These are phyloP conservation scores for Leccinellum albellum DNA, from an alignment of 768 basidiomycete species.

Conservation along the genomic window DNA sequence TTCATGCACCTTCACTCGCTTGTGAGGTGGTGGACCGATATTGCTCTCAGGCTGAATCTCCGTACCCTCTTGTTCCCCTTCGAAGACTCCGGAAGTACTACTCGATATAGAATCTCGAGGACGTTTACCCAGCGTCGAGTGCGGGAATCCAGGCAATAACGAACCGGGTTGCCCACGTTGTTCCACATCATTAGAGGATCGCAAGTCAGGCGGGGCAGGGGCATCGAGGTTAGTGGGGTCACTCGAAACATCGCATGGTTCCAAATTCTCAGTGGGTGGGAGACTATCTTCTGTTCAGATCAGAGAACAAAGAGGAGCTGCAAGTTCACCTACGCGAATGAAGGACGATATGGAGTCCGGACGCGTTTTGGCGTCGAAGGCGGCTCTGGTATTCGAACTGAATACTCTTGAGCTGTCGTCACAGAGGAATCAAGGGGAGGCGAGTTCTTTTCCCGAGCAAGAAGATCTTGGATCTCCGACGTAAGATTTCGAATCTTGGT, in stretches of 20 bases:
- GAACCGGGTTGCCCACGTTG: conserved; percentile 12
- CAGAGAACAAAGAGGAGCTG: neutral
- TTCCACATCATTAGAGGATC: conserved; percentile 6
- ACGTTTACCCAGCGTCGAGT: conserved; percentile 62
- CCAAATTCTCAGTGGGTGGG: conserved; percentile 15
- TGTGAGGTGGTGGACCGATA: conserved; percentile 47
- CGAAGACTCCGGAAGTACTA: conserved; percentile 39
- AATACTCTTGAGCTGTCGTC: conserved; percentile 8
- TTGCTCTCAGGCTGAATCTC: conserved; percentile 38
- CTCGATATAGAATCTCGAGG: conserved; percentile 50
- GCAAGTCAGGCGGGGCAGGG: conserved; percentile 6
- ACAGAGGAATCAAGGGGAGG: conserved; percentile 10
- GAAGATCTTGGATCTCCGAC: conserved; percentile 33
- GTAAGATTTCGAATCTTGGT: conserved; percentile 36
- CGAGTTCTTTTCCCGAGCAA: conserved; percentile 16
- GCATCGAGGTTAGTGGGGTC: conserved; percentile 20
- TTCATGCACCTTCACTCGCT: conserved; percentile 42
- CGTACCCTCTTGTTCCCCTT: conserved; percentile 39
- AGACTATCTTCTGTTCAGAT: conserved; percentile 21
- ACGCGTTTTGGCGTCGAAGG: conserved; percentile 35
- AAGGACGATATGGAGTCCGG: conserved; percentile 26
- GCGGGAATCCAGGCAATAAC: conserved; percentile 37
- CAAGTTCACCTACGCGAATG: conserved; percentile 23
- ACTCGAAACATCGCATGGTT: conserved; percentile 18
- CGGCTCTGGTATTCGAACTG: conserved; percentile 26